Percentiles rank a stretch among this genome's conserved stretches.
Evolutionary conservation across 805 yeast genomes (phyloP).

Genomic region (Soucietia sequanensis): DNA sequence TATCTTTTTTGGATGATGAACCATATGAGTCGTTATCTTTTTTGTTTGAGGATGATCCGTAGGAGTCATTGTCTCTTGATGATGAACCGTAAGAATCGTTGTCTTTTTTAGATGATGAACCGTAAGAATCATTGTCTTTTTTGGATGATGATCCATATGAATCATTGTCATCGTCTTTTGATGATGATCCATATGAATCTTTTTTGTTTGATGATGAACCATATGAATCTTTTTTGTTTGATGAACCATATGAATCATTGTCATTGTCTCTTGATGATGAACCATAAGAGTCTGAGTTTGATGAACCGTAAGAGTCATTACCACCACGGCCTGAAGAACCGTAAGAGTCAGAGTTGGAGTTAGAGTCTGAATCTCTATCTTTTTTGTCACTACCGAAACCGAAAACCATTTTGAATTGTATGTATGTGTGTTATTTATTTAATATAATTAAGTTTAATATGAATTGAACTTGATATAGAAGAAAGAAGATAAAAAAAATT

Average conservation of each 20-base stretch:
- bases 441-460: too few relatives aligned
- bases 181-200: constrained; percentile 14
- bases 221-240: constrained; percentile 12
- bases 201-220: constrained; percentile 15
- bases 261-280: constrained; percentile 14
- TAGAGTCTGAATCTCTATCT: constrained; percentile 17
- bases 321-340: constrained; percentile 15
- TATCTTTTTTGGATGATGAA: constrained; percentile 7
- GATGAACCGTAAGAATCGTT: constrained; percentile 16
- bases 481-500: too few relatives aligned
- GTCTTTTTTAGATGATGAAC: constrained; percentile 14
- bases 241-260: constrained; percentile 12
- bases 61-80: constrained; percentile 13
- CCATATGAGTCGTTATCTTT: constrained; percentile 15
- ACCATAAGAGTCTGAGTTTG: constrained; percentile 10
- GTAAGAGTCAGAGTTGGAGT: constrained; percentile 16
- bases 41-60: constrained; percentile 15
- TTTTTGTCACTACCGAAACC: constrained; percentile 30
- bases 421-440: not conserved
- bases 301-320: constrained; percentile 21
- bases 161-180: constrained; percentile 13
- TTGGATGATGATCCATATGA: constrained; percentile 27
- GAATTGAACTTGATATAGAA: too few relatives aligned
- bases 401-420: constrained; percentile 28
- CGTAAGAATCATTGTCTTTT: constrained; percentile 17